These are phyloP conservation scores for Curvularia eragrostidis DNA, from an alignment of 2,329 filamentous ascomycete genomes.

Conservation along the genomic window DNA sequence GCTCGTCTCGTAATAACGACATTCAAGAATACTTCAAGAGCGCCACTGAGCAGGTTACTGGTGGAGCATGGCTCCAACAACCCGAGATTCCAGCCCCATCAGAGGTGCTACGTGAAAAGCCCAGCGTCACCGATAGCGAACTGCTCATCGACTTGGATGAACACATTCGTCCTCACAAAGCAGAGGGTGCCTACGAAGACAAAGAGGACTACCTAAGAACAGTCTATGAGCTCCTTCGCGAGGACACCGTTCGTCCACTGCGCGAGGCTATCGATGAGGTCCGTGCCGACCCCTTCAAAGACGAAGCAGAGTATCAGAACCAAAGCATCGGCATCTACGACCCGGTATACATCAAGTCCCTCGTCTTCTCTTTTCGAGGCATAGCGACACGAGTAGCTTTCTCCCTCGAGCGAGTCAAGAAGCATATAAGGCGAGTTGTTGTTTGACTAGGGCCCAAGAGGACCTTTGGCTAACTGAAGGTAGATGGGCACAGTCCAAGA, in stretches of 20 bases:
- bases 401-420: conserved; percentile 68
- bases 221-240: conserved; percentile 77
- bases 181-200: conserved; percentile 62
- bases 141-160: conserved; percentile 31
- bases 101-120: conserved; percentile 56
- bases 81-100: conserved; percentile 63
- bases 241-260: conserved; percentile 74
- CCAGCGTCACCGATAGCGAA: conserved; percentile 6
- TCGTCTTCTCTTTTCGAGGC: conserved; percentile 68
- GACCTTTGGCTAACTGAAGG: neutral
- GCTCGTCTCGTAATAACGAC: conserved; percentile 26
- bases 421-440: conserved; percentile 60
- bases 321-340: conserved; percentile 48
- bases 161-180: conserved; percentile 37
- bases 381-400: conserved; percentile 73
- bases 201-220: conserved; percentile 72
- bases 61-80: conserved; percentile 39
- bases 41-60: conserved; percentile 23
- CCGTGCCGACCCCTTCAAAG: conserved; percentile 29
- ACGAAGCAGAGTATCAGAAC: conserved; percentile 59
- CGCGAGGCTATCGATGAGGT: conserved; percentile 66
- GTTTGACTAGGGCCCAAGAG: neutral
- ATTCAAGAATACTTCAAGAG: conserved; percentile 37
- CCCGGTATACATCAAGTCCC: conserved; percentile 69
- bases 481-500: conserved; percentile 67